Conservation (phyloP, 2,329 filamentous ascomycete species). For the Colletotrichum euphorbiae region DNA sequence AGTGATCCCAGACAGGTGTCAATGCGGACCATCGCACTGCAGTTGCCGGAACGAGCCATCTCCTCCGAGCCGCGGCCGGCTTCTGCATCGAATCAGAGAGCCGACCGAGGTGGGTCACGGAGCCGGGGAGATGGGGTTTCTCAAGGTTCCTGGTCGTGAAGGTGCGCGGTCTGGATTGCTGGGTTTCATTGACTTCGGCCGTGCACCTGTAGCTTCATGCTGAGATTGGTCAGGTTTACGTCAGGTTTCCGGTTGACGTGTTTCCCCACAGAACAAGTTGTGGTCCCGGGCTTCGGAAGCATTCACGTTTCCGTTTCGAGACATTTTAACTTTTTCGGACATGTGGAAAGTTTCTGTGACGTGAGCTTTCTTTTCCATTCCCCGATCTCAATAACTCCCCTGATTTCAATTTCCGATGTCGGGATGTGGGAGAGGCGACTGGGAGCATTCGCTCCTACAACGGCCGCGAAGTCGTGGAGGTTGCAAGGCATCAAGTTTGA, state of each 20-base stretch:
- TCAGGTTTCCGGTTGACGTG: neutral
- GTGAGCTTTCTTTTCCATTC: neutral
- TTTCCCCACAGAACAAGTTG: neutral
- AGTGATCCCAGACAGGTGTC: too few relatives aligned
- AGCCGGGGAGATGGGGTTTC: slow-evolving; percentile 9
- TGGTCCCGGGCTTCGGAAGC: neutral
- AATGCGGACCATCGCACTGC: slow-evolving; percentile 11
- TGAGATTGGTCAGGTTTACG: neutral
- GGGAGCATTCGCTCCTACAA: neutral
- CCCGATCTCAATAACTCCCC: neutral
- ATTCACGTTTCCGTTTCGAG: neutral
- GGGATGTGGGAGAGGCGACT: slow-evolving; percentile 5
- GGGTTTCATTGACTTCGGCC: neutral
- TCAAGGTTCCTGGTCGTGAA: too few relatives aligned
- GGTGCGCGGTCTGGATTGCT: neutral
- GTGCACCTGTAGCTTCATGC: slow-evolving; percentile 4
- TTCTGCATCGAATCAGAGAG: slow-evolving; percentile 30
- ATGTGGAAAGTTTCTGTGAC: neutral
- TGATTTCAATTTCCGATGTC: too few relatives aligned
- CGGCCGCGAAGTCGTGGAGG: too few relatives aligned
- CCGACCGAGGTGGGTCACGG: slow-evolving; percentile 18
- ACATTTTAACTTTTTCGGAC: slow-evolving; percentile 9
- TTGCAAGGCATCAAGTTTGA: too few relatives aligned
- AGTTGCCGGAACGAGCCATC: slow-evolving; percentile 30
- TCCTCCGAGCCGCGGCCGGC: slow-evolving; percentile 31